Conservation (phyloP, 352 stramenopile genomes). For the Phytopythium sindhum region DNA sequence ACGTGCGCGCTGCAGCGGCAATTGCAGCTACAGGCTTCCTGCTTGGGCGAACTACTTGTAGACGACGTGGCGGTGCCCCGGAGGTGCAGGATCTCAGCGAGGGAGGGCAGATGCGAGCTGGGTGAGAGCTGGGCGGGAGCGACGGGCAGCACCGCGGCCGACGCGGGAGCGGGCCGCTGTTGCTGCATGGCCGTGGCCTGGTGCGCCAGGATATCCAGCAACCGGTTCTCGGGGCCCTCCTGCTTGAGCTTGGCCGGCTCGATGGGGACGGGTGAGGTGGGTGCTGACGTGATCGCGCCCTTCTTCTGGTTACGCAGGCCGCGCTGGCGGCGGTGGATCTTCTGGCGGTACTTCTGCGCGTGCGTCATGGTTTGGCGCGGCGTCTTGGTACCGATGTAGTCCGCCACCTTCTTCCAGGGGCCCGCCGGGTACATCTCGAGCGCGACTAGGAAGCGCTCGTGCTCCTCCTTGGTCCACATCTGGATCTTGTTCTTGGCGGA, state of each 20-base stretch:
- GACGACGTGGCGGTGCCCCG: conserved; percentile 17
- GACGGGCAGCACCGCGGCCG: conserved; percentile 10
- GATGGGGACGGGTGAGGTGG: conserved; percentile 14
- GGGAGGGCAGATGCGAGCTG: conserved; percentile 56
- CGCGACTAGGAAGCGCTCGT: conserved; percentile 80
- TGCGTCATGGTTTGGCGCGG: conserved; percentile 93
- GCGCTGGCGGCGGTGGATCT: conserved; percentile 76
- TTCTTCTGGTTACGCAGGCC: conserved; percentile 81
- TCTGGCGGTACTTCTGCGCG: conserved; percentile 83
- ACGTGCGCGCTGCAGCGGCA: conserved; percentile 27
- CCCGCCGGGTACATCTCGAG: conserved; percentile 83
- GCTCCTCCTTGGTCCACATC: conserved; percentile 86
- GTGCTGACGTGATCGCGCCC: conserved; percentile 7
- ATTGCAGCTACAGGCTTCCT: conserved; percentile 25
- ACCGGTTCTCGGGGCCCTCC: conserved; percentile 25
- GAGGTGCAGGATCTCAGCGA: conserved; percentile 72
- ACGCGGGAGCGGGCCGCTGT: neutral
- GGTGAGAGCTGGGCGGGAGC: conserved; percentile 24
- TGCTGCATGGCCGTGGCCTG: conserved; percentile 47
- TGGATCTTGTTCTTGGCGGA: conserved; percentile 83
- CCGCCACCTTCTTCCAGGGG: conserved; percentile 85
- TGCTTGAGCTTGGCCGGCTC: conserved; percentile 36
- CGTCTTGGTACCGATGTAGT: conserved; percentile 83
- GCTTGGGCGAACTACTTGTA: neutral
- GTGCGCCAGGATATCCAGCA: conserved; percentile 73